Evolutionary conservation across 768 basidiomycete genomes (phyloP).

Genomic region (Psilocybe cyanescens): DNA sequence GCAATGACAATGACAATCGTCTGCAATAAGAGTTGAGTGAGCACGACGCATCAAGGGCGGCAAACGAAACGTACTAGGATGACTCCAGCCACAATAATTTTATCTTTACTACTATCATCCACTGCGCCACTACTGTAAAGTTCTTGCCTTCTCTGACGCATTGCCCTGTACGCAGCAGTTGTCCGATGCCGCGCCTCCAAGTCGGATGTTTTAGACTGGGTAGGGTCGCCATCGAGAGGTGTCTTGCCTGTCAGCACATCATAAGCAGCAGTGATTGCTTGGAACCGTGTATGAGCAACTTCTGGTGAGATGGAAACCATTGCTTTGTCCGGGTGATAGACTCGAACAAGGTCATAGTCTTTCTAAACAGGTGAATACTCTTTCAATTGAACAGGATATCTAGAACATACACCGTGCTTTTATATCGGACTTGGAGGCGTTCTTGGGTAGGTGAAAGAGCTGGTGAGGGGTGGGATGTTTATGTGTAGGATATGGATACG

Average conservation of each 20-base stretch:
- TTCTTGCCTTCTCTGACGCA: slow-evolving; percentile 47
- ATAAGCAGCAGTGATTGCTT: slow-evolving; percentile 71
- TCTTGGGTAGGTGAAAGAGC: slow-evolving; percentile 62
- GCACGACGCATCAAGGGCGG: slow-evolving; percentile 3
- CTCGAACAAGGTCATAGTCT: slow-evolving; percentile 82
- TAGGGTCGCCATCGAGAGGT: slow-evolving; percentile 19
- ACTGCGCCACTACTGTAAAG: slow-evolving; percentile 51
- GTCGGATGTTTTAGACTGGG: slow-evolving; percentile 19
- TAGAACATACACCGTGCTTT: slow-evolving; percentile 57
- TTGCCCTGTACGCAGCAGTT: slow-evolving; percentile 43
- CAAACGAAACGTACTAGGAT: slow-evolving; percentile 43
- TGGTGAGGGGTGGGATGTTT: slow-evolving; percentile 62
- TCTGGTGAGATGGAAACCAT: slow-evolving; percentile 43
- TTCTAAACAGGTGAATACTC: slow-evolving; percentile 1
- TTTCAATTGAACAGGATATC: not conserved
- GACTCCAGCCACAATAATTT: slow-evolving; percentile 58
- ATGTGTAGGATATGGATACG: slow-evolving; percentile 55
- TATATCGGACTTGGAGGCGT: slow-evolving; percentile 54
- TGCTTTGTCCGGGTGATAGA: slow-evolving; percentile 79
- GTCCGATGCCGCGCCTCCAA: slow-evolving; percentile 31
- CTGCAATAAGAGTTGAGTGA: slow-evolving; percentile 8
- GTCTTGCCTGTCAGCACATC: slow-evolving; percentile 59
- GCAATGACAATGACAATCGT: slow-evolving; percentile 28
- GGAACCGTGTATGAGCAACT: slow-evolving; percentile 65
- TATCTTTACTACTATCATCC: slow-evolving; percentile 74